Evolutionary conservation across 1,139 yeast species (phyloP).

Genomic region (Blastobotrys illinoisensis): DNA sequence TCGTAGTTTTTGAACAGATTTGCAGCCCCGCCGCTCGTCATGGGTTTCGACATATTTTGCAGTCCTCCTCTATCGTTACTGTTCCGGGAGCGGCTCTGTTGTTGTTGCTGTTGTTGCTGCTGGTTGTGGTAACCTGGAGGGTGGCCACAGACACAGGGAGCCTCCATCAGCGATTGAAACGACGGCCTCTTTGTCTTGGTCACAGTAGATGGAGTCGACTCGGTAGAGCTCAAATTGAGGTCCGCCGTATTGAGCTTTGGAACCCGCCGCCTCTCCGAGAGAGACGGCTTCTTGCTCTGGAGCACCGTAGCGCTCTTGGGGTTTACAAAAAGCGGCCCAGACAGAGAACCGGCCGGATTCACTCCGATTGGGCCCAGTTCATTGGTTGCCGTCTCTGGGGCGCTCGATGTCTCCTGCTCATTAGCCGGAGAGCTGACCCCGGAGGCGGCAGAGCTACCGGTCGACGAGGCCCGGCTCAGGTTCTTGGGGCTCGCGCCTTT

Average conservation of each 20-base stretch:
- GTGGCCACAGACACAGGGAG: too few relatives aligned
- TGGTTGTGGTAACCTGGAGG: background rate
- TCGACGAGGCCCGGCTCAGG: conserved; percentile 6
- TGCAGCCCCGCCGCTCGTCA: conserved; percentile 6
- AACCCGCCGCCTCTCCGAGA: conserved; percentile 32
- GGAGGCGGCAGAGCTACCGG: background rate
- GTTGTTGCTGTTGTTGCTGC: background rate
- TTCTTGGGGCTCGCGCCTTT: background rate
- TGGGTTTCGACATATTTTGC: conserved; percentile 1
- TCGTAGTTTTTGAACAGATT: conserved; percentile 67
- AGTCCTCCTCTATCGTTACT: background rate
- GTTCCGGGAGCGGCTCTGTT: background rate
- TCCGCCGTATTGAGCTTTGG: conserved; percentile 12
- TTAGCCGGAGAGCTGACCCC: background rate
- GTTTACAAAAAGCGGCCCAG: conserved; percentile 16
- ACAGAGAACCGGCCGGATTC: conserved; percentile 5
- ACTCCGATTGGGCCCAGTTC: background rate
- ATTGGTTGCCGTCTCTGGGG: background rate
- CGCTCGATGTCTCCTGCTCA: background rate
- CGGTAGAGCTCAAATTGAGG: background rate
- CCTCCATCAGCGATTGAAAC: too few relatives aligned
- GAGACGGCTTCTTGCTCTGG: conserved; percentile 24
- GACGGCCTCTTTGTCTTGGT: background rate
- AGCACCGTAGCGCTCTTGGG: conserved; percentile 13
- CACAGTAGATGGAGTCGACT: background rate